Conservation (phyloP, 495 filamentous ascomycete species). For the Wilcoxina mikolae region DNA sequence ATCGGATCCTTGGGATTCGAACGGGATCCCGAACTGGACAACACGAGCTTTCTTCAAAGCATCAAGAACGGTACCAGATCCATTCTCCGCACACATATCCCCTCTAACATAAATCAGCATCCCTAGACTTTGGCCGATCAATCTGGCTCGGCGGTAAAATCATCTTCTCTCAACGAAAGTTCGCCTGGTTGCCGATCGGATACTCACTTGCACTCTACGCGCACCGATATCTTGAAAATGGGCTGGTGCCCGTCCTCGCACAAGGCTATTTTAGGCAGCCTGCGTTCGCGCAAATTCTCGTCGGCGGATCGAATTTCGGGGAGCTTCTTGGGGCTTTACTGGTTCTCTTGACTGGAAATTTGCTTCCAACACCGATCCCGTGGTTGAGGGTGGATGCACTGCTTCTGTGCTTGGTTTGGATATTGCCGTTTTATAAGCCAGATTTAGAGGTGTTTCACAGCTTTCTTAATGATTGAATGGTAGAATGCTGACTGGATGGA, state of each 20-base stretch:
- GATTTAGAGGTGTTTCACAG: not conserved
- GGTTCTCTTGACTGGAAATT: conserved; percentile 33
- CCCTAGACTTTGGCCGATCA: conserved; percentile 27
- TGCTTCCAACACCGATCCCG: conserved; percentile 33
- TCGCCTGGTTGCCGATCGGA: conserved; percentile 34
- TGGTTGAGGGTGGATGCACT: conserved; percentile 34
- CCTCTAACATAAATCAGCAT: conserved; percentile 4
- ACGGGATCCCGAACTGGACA: conserved; percentile 5
- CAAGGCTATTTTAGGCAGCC: conserved; percentile 31
- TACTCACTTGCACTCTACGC: conserved; percentile 35
- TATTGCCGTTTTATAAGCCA: conserved; percentile 28
- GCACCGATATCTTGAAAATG: conserved; percentile 36
- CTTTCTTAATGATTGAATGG: not conserved
- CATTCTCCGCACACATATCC: not conserved
- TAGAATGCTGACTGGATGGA: not conserved
- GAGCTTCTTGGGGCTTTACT: conserved; percentile 33
- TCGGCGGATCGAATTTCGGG: conserved; percentile 35
- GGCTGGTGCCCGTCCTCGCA: conserved; percentile 33
- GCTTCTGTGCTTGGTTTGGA: conserved; percentile 32
- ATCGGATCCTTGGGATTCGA: conserved; percentile 28
- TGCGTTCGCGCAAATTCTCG: conserved; percentile 35
- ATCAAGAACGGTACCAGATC: conserved; percentile 10
- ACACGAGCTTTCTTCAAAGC: conserved; percentile 1
- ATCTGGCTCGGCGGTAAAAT: conserved; percentile 31
- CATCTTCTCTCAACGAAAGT: conserved; percentile 33